phyloP scores from a whole-genome alignment of 1,284 basidiomycete species.

The Leccinum griseonigrum region DNA sequence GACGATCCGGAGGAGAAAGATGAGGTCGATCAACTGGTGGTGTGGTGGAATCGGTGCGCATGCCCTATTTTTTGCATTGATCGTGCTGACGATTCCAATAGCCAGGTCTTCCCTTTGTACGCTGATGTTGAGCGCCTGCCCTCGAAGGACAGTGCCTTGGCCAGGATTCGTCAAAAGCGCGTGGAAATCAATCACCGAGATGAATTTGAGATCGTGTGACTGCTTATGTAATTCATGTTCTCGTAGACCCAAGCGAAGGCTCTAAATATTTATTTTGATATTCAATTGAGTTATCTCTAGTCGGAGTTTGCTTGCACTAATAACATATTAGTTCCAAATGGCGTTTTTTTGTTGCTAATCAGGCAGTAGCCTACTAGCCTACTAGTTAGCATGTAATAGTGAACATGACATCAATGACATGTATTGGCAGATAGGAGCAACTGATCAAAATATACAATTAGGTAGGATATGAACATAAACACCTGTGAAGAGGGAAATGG shows the following conservation, averaged over 20 bases:
- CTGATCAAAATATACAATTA: neutral
- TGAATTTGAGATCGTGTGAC: neutral
- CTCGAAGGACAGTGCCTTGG: neutral
- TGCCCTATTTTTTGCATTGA: no score
- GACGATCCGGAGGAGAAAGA: neutral
- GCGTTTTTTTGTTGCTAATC: no score
- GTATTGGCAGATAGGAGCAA: neutral
- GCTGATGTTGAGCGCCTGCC: neutral
- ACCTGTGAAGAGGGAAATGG: neutral
- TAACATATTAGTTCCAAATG: neutral
- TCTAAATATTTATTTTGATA: no score
- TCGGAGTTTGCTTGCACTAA: no score
- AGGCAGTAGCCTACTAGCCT: no score
- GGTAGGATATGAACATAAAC: neutral
- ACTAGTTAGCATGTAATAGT: neutral
- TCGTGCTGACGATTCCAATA: neutral
- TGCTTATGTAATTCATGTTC: neutral
- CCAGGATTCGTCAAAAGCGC: neutral
- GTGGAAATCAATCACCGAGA: neutral
- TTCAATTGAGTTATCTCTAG: no score
- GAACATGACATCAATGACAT: neutral
- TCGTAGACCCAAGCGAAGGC: neutral
- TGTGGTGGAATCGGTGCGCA: slow-evolving; percentile 6
- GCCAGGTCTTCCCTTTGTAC: neutral
- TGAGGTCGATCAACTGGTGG: neutral